phyloP scores from a whole-genome alignment of 1,139 yeast genomes.

The Candida sp. region DNA sequence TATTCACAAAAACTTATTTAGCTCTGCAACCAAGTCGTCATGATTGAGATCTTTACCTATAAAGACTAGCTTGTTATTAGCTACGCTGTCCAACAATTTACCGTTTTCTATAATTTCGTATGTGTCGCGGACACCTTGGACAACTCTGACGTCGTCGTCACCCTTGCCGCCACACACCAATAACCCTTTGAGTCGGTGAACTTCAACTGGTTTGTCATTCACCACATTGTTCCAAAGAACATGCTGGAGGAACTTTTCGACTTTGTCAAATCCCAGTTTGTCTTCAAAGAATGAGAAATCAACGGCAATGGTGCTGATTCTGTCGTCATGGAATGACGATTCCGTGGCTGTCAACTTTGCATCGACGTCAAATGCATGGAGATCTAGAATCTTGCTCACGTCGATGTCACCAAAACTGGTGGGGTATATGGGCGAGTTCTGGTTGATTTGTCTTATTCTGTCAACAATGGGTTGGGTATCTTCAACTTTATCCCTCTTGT shows the following conservation, averaged over 20 bases:
- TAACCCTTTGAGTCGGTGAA: conserved; percentile 86
- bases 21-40: conserved; percentile 30
- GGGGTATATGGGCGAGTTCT: conserved; percentile 66
- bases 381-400: conserved; percentile 62
- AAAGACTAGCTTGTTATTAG: conserved; percentile 65
- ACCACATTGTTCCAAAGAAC: conserved; percentile 68
- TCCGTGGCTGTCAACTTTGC: conserved; percentile 27
- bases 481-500: conserved; percentile 66
- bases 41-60: conserved; percentile 72
- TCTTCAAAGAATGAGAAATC: conserved; percentile 50
- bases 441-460: conserved; percentile 63
- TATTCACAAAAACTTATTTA: conserved; percentile 20
- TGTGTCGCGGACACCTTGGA: conserved; percentile 96
- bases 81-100: conserved; percentile 36
- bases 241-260: conserved; percentile 67
- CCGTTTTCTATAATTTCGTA: conserved; percentile 76
- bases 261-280: conserved; percentile 33
- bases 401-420: conserved; percentile 78
- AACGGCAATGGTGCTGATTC: conserved; percentile 68
- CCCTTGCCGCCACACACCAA: conserved; percentile 41
- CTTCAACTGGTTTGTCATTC: conserved; percentile 54
- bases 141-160: conserved; percentile 52
- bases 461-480: conserved; percentile 25
- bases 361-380: conserved; percentile 76
- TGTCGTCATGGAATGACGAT: conserved; percentile 42